A percentile compares a stretch with the other conserved stretches of the same genome.
Evolutionary conservation across 1,284 basidiomycete species (phyloP).

Genomic region (Irpex lacteus): DNA sequence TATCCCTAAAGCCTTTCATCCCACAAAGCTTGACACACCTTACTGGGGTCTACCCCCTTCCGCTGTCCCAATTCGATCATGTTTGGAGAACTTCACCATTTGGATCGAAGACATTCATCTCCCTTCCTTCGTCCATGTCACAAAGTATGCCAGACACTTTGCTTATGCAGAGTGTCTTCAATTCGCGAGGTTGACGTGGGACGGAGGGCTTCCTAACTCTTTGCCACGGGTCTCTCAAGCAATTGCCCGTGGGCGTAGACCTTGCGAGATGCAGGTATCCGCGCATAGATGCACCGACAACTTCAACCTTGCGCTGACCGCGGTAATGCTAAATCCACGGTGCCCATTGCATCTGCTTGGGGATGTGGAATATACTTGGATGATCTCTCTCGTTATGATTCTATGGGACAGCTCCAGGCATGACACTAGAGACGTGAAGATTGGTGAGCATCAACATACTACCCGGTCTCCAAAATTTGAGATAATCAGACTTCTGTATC

Average conservation of each 20-base stretch:
- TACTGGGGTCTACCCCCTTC: not conserved
- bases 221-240: not conserved
- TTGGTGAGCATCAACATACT: too few species aligned
- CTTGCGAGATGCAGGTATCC: too few species aligned
- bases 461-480: too few species aligned
- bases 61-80: not conserved
- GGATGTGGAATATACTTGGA: too few species aligned
- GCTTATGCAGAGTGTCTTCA: not conserved
- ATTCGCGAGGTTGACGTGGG: not conserved
- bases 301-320: too few species aligned
- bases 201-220: not conserved
- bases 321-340: too few species aligned
- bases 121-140: not conserved
- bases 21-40: not conserved
- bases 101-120: not conserved
- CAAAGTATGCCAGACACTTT: not conserved
- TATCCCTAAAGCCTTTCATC: not conserved
- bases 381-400: too few species aligned
- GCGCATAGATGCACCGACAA: too few species aligned
- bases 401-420: too few species aligned
- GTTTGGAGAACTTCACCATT: not conserved
- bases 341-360: too few species aligned
- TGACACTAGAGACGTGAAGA: too few species aligned
- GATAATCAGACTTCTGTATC: too few species aligned
- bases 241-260: not conserved